Conservation (phyloP, 2,329 filamentous ascomycete genomes). For the Clarireedia hainanense region DNA sequence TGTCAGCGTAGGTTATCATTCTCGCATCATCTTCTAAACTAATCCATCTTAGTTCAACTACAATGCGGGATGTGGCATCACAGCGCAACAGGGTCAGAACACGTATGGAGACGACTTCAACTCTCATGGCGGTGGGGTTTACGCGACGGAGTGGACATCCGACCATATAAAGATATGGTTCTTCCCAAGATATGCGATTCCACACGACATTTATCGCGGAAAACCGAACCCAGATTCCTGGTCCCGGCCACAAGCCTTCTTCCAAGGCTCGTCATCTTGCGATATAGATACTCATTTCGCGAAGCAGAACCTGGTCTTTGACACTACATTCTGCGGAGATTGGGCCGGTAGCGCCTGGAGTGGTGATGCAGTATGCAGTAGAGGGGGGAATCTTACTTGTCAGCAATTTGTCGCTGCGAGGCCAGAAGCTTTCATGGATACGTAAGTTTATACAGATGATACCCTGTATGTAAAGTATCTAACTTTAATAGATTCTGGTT, state of each 20-base stretch:
- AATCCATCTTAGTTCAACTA: neutral
- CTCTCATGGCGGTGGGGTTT: constrained; percentile 54
- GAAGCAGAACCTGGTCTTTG: constrained; percentile 68
- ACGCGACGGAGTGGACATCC: constrained; percentile 61
- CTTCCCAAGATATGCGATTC: constrained; percentile 56
- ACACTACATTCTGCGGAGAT: constrained; percentile 79
- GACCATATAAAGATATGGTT: constrained; percentile 60
- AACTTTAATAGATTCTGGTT: neutral
- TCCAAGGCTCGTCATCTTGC: constrained; percentile 49
- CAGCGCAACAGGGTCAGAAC: neutral
- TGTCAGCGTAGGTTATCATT: neutral
- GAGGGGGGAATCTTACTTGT: constrained; percentile 46
- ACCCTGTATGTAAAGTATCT: rapidly evolving
- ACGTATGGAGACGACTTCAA: constrained; percentile 60
- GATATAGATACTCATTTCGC: constrained; percentile 63
- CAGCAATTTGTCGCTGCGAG: constrained; percentile 63
- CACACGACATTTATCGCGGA: constrained; percentile 53
- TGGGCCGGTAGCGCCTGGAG: constrained; percentile 61
- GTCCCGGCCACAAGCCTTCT: constrained; percentile 55
- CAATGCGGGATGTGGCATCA: constrained; percentile 15
- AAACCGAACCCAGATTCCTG: constrained; percentile 58
- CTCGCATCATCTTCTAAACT: neutral
- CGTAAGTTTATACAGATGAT: constrained; percentile 38
- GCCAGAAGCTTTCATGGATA: constrained; percentile 59
- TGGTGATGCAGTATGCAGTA: constrained; percentile 43